These are phyloP conservation scores for Penicillium sp. DNA, from an alignment of 2,329 filamentous ascomycete genomes.

Conservation along the genomic window DNA sequence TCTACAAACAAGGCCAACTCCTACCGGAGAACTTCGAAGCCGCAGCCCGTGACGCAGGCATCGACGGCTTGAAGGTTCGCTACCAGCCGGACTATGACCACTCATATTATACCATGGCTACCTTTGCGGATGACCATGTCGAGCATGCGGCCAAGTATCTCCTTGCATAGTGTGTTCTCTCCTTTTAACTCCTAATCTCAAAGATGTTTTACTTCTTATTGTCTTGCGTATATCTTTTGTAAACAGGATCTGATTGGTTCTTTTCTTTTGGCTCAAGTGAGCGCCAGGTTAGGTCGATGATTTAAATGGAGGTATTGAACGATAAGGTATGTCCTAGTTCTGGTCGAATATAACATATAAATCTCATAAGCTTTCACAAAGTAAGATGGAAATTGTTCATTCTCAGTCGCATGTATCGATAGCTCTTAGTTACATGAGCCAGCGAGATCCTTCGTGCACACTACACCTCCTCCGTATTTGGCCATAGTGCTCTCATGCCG, in stretches of 20 bases:
- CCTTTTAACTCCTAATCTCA: conserved; percentile 1
- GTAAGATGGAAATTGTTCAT: background rate
- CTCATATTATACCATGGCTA: conserved; percentile 94
- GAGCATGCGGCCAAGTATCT: conserved; percentile 88
- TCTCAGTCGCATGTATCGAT: background rate
- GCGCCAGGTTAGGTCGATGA: conserved; percentile 10
- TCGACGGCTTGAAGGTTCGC: conserved; percentile 69
- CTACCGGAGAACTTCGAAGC: conserved; percentile 88
- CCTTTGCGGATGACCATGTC: conserved; percentile 86
- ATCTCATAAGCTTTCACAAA: background rate
- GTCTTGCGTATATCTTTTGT: background rate
- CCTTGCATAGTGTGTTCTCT: conserved; percentile 51
- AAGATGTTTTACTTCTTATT: background rate
- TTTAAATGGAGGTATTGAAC: conserved; percentile 7
- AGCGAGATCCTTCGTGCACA: background rate
- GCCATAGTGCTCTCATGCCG: too few relatives aligned
- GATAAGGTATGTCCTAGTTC: background rate
- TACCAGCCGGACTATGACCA: conserved; percentile 94
- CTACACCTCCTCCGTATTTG: background rate
- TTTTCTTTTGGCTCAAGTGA: conserved; percentile 12
- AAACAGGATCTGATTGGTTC: conserved; percentile 11
- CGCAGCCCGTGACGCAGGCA: conserved; percentile 72
- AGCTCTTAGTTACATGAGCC: background rate
- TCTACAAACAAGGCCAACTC: conserved; percentile 91
- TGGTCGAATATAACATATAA: background rate